A percentile compares a stretch with the other conserved stretches of the same genome.
phyloP scores from a whole-genome alignment of 768 basidiomycete species.

The Podaxis sp. region DNA sequence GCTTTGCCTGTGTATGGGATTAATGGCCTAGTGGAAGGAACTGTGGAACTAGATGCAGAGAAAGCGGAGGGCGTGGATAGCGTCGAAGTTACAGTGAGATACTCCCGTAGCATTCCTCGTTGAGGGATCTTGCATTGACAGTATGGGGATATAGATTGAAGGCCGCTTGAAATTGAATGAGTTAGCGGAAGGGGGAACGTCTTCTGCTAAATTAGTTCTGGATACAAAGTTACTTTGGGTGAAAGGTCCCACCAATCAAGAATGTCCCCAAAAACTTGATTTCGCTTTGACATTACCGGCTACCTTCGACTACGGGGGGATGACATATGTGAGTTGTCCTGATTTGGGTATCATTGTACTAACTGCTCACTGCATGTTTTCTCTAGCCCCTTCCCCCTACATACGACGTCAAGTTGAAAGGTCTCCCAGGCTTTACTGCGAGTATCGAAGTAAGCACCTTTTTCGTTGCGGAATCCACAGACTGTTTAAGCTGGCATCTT shows the following conservation, averaged over 20 bases:
- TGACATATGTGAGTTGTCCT: slow-evolving; percentile 52
- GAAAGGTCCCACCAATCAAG: slow-evolving; percentile 38
- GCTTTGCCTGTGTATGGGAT: slow-evolving; percentile 59
- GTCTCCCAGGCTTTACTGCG: slow-evolving; percentile 72
- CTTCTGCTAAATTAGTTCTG: slow-evolving; percentile 50
- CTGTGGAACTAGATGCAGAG: slow-evolving; percentile 41
- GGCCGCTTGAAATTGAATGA: slow-evolving; percentile 60
- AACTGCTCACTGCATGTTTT: slow-evolving; percentile 9
- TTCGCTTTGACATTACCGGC: slow-evolving; percentile 61
- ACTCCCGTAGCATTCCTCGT: slow-evolving; percentile 12
- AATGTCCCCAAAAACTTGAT: slow-evolving; percentile 52
- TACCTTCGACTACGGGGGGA: slow-evolving; percentile 54
- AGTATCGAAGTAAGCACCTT: slow-evolving; percentile 45
- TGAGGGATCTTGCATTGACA: slow-evolving; percentile 4
- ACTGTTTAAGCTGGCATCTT: background rate
- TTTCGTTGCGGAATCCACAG: background rate
- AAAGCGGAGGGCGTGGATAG: slow-evolving; percentile 56
- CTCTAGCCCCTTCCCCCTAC: slow-evolving; percentile 69
- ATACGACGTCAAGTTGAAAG: slow-evolving; percentile 64
- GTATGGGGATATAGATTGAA: slow-evolving; percentile 47
- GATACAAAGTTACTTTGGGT: slow-evolving; percentile 58
- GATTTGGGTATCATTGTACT: background rate
- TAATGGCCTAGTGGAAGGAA: slow-evolving; percentile 53
- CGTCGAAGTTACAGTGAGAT: slow-evolving; percentile 62
- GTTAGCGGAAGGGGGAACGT: slow-evolving; percentile 65